phyloP scores from a whole-genome alignment of 805 yeast species.

The Schizosaccharomyces cryophilus region DNA sequence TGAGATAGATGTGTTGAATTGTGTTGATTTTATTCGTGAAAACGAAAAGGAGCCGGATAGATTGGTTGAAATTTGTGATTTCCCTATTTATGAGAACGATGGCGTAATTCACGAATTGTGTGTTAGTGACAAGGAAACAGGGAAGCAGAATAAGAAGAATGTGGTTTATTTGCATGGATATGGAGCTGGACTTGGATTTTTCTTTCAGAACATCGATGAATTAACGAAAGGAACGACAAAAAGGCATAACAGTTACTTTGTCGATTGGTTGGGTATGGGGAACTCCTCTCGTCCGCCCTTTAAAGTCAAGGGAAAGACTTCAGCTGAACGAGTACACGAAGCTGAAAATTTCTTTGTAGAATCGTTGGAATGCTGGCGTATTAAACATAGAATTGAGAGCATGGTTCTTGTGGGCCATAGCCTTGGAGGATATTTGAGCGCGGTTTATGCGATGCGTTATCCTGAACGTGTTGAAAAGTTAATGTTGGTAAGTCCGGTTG shows the following conservation, averaged over 20 bases:
- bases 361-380: constrained; percentile 41
- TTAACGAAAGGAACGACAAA: constrained; percentile 15
- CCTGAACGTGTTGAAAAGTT: constrained; percentile 42
- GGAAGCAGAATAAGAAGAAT: neutral
- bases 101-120: neutral
- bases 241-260: constrained; percentile 55
- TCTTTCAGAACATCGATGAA: constrained; percentile 39
- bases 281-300: constrained; percentile 62
- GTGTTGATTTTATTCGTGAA: neutral
- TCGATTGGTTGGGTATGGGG: constrained; percentile 80
- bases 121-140: neutral
- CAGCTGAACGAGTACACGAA: constrained; percentile 19
- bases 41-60: neutral
- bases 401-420: constrained; percentile 63
- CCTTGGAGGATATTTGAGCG: constrained; percentile 68
- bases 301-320: constrained; percentile 11
- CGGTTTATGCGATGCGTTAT: constrained; percentile 35
- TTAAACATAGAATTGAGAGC: constrained; percentile 22
- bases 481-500: constrained; percentile 77
- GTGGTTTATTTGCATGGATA: constrained; percentile 68
- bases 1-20: neutral
- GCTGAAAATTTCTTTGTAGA: constrained; percentile 43
- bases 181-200: constrained; percentile 75
- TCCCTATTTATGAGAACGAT: neutral
- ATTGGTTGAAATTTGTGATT: neutral